Base-by-base conservation (phyloP, 1,139 yeast genomes). In the Scheffersomyces cryptocercus region DNA sequence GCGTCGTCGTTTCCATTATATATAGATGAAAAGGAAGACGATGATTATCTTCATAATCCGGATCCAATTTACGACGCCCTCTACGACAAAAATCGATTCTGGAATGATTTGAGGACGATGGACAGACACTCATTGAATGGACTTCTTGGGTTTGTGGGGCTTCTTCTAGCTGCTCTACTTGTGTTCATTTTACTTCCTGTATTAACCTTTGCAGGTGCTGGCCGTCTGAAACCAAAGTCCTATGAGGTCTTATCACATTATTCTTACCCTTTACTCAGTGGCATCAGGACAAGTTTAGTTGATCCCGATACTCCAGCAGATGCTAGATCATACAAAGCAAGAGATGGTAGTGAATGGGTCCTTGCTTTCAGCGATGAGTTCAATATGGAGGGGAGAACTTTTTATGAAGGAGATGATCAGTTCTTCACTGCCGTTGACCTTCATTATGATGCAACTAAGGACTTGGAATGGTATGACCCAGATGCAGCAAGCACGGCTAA, bases 11-110 rank as follows among this genome's bases (percentile, higher is more conserved):
- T 90, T 68, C 97, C 97, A 0, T 69, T 90, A 43, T 84, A 81
- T 54, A 81, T 90, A 50, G 96, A 89, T 46, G 97, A 90, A 56
- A 87, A 87, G 64, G 97, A 90, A 65, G 85, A 88, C 3, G 97
- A 90, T 67, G 97, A 90, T 61, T 89, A 88, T 58, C 63, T 90
- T 50, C 97, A 90, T 65, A 90, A 90, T 63, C 97, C 97, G 1
- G 96, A 90, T 61, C 96, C 96, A 8, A 85, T 89, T 34, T 82
- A 79, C 38, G 97, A 90, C 63, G 95, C 95, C 14, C 77, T 82
- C 49, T 80, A 84, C 55, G 95, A 88, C 52, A 82, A 79, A 49
- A 75, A 82, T 56, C 65, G 88, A 51, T 78, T 84, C 54, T 54
- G 70, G 49, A 62, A 78, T 49, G 90, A 84, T 59, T 65, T 84